phyloP scores from a whole-genome alignment of 2,329 filamentous ascomycete species.

The Fusarium tupiense region DNA sequence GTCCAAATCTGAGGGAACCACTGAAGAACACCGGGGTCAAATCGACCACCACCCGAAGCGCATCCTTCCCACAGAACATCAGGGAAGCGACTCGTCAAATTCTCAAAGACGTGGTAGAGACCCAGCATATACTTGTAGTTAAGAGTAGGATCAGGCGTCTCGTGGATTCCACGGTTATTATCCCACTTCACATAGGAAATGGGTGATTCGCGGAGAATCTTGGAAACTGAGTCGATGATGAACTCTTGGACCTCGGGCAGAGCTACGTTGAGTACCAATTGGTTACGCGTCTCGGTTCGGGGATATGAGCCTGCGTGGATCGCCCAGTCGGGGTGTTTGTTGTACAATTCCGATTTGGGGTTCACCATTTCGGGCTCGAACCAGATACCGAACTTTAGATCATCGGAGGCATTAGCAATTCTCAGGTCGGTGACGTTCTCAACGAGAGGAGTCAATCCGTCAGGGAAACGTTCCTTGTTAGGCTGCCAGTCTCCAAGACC shows the following conservation, averaged over 20 bases:
- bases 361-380: conserved; percentile 76
- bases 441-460: conserved; percentile 64
- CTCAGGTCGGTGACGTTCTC: conserved; percentile 60
- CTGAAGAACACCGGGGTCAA: conserved; percentile 70
- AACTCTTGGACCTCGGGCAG: conserved; percentile 70
- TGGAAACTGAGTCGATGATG: conserved; percentile 65
- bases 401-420: conserved; percentile 55
- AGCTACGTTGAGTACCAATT: conserved; percentile 70
- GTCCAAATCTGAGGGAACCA: conserved; percentile 75
- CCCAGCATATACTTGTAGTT: conserved; percentile 71
- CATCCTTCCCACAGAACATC: conserved; percentile 74
- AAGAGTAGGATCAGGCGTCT: conserved; percentile 62
- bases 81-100: conserved; percentile 67
- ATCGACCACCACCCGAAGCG: conserved; percentile 71
- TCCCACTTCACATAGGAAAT: conserved; percentile 75
- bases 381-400: conserved; percentile 72
- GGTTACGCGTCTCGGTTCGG: conserved; percentile 64
- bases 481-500: conserved; percentile 72
- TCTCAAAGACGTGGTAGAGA: conserved; percentile 70
- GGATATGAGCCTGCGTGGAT: conserved; percentile 66
- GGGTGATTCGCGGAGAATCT: conserved; percentile 62
- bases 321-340: conserved; percentile 71
- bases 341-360: conserved; percentile 68
- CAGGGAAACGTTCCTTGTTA: conserved; percentile 67
- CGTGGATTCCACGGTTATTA: conserved; percentile 72